Evolutionary conservation across 805 yeast genomes (phyloP).

Genomic region (Yarrowia sp.): DNA sequence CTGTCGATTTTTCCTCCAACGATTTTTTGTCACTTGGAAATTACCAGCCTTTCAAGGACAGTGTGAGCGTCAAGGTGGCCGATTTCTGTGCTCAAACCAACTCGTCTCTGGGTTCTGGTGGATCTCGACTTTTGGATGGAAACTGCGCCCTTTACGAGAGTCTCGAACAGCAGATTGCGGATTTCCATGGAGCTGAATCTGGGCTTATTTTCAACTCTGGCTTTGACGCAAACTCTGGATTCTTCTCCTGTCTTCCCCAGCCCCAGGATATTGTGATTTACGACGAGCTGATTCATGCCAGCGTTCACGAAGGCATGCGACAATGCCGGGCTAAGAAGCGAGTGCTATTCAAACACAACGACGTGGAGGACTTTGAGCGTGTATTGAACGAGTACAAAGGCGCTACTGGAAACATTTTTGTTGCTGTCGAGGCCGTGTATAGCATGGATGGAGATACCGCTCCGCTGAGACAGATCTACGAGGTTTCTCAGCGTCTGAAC

Average conservation of each 20-base stretch:
- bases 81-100: background rate
- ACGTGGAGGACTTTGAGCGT: constrained; percentile 25
- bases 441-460: constrained; percentile 35
- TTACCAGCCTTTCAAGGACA: constrained; percentile 13
- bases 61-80: constrained; percentile 27
- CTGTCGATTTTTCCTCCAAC: constrained; percentile 33
- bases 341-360: constrained; percentile 30
- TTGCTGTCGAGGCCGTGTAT: constrained; percentile 34
- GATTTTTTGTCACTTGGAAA: constrained; percentile 31
- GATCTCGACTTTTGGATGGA: constrained; percentile 34
- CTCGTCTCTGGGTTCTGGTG: constrained; percentile 32
- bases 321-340: constrained; percentile 28
- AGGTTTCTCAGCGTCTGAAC: background rate
- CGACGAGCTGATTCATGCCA: constrained; percentile 35
- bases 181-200: constrained; percentile 31
- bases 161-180: constrained; percentile 30
- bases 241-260: constrained; percentile 33
- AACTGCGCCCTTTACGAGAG: constrained; percentile 31
- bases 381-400: background rate
- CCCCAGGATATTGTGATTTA: constrained; percentile 32
- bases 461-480: constrained; percentile 28
- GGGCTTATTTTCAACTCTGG: constrained; percentile 35
- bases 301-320: constrained; percentile 35
- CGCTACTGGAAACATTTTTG: constrained; percentile 28
- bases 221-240: constrained; percentile 33